Base-by-base conservation (phyloP, 2,329 filamentous ascomycete species). In the Knufia petricola region DNA sequence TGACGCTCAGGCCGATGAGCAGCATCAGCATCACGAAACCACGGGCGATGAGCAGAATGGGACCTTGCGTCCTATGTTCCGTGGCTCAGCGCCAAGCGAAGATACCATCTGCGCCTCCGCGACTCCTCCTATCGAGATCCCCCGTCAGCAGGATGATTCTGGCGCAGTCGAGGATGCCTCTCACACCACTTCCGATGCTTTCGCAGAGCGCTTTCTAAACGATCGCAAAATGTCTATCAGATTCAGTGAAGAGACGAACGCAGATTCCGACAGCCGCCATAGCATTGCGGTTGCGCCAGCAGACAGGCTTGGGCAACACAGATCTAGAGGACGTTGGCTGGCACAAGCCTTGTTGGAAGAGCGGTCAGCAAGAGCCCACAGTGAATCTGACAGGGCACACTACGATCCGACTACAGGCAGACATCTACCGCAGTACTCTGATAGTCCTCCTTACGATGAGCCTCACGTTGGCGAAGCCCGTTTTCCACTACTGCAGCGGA, bases 91-190 rank as follows among this genome's bases (percentile, higher is more conserved):
- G 9, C 37, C 50, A 17, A 57, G 56, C 39, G 48, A 58, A 47
- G 53, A 55, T n/a, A 57, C 55, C 23, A 52, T 57, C 32, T 52
- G 55, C 20, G 45, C 53, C 9, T 67, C 65, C 52, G 63, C 60
- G 39, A 70, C 68, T 32, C 66, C 67, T 51, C 68, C 68, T 26
- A 69, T 72, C 45, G 63, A 65, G 43, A 69, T 72, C n/a, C 69
- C 69, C 39, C 64, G 42, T 17, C 19, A 38, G 13, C 23, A 24
- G 12, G 13, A 47, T 32, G 32, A 46, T 26, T 37, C 23, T 8
- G 32, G 12, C 32, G 53, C 56, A 15, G 39, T 46, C 17, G 58
- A 64, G 32, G 57, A 63, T 44, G 52, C 60, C 36, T 67, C 60
- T 34, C 63, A 63, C 13, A 63, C 19, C 15, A 46, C 51, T 15